Conservation (phyloP, 108 stramenopile genomes). For the Mayamaea pseudoterrestris region DNA sequence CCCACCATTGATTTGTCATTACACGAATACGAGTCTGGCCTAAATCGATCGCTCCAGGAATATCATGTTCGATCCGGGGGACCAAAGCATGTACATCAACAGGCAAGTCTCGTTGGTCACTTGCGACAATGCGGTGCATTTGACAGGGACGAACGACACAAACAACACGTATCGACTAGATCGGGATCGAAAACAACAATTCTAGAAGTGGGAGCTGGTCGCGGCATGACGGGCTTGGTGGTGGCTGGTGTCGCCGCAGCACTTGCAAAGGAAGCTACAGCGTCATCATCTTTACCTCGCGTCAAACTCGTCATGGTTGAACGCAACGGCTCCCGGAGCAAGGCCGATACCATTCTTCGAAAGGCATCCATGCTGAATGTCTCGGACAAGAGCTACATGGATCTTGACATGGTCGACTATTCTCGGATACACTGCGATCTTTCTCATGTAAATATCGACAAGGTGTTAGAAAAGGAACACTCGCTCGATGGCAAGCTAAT, state of each 20-base stretch:
- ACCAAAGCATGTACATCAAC: conserved; percentile 50
- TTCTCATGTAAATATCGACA: conserved; percentile 33
- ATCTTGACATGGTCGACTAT: conserved; percentile 34
- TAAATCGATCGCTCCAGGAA: conserved; percentile 15
- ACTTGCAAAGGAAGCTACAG: conserved; percentile 5
- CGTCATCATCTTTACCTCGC: too few relatives aligned
- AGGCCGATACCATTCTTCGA: conserved; percentile 68
- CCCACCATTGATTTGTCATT: conserved; percentile 38
- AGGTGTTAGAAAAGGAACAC: conserved; percentile 1
- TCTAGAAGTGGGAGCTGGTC: conserved; percentile 76
- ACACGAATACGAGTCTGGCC: conserved; percentile 28
- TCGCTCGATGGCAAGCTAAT: conserved; percentile 1
- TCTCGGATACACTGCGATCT: conserved; percentile 61
- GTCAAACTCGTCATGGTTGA: conserved; percentile 62
- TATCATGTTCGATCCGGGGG: conserved; percentile 63
- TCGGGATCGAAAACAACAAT: conserved; percentile 16
- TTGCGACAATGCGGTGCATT: conserved; percentile 27
- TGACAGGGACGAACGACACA: not conserved
- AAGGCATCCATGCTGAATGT: conserved; percentile 4
- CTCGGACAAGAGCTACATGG: conserved; percentile 14
- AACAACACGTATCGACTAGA: not conserved
- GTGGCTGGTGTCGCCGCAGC: conserved; percentile 16
- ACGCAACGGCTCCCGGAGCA: conserved; percentile 55
- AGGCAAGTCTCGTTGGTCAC: conserved; percentile 67
- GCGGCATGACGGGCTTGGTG: conserved; percentile 68